phyloP scores from a whole-genome alignment of 768 basidiomycete genomes.

The Russula lepida region DNA sequence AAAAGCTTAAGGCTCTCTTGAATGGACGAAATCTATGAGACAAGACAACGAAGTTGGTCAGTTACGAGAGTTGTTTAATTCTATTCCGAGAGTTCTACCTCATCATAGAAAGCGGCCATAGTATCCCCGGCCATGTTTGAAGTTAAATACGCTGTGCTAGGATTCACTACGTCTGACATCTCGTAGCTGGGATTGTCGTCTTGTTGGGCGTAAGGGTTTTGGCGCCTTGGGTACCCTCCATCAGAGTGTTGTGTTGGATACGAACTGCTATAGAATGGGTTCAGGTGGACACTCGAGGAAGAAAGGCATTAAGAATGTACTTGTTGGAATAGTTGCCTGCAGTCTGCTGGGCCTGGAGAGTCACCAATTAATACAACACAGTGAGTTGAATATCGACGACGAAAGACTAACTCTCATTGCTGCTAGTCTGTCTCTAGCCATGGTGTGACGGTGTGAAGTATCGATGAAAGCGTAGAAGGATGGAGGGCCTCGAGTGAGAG shows the following conservation, averaged over 20 bases:
- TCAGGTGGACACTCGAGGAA: neutral
- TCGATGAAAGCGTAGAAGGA: conserved; percentile 4
- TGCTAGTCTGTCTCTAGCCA: conserved; percentile 89
- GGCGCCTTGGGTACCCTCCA: conserved; percentile 30
- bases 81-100: conserved; percentile 39
- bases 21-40: conserved; percentile 38
- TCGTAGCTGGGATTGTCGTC: conserved; percentile 53
- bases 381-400: neutral
- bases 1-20: conserved; percentile 39
- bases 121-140: conserved; percentile 33
- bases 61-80: neutral
- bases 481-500: neutral
- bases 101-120: conserved; percentile 67
- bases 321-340: conserved; percentile 40
- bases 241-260: conserved; percentile 16
- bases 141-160: conserved; percentile 37
- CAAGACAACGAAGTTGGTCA: neutral
- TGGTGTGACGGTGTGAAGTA: conserved; percentile 28
- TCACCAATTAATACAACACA: conserved; percentile 3
- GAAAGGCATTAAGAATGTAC: conserved; percentile 31
- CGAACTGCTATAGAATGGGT: conserved; percentile 6
- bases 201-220: conserved; percentile 62
- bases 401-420: conserved; percentile 65
- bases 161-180: conserved; percentile 63
- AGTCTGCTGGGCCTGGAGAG: conserved; percentile 55